These are phyloP conservation scores for Phytophthora tubulina DNA, from an alignment of 352 stramenopile species.

Conservation along the genomic window DNA sequence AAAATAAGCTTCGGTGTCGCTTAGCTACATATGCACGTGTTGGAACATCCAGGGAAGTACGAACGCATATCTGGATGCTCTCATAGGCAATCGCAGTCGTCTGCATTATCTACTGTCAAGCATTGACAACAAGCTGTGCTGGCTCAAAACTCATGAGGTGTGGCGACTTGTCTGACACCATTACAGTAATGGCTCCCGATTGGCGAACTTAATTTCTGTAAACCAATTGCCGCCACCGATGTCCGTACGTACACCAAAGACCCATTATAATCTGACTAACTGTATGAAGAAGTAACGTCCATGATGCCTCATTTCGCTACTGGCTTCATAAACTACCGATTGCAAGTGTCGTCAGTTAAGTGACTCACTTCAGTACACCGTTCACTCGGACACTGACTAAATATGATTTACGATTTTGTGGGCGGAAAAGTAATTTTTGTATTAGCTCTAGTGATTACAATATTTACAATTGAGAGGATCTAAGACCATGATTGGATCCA, in stretches of 20 bases:
- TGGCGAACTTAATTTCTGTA: background rate
- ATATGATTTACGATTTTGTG: too few species aligned
- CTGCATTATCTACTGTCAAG: slow-evolving; percentile 3
- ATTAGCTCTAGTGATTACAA: too few species aligned
- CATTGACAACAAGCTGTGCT: background rate
- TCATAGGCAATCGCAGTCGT: slow-evolving; percentile 5
- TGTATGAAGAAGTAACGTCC: slow-evolving; percentile 2
- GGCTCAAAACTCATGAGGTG: background rate
- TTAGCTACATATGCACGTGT: background rate
- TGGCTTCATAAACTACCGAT: too few species aligned
- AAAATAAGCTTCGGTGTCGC: slow-evolving; percentile 5
- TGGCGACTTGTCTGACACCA: background rate
- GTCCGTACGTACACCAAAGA: background rate
- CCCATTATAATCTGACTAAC: background rate
- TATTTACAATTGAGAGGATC: too few species aligned
- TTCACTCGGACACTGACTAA: too few species aligned
- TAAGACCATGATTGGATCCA: too few species aligned
- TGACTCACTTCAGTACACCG: too few species aligned
- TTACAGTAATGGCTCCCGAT: slow-evolving; percentile 5
- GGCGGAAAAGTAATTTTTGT: too few species aligned
- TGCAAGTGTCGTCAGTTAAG: background rate
- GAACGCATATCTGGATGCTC: slow-evolving; percentile 3
- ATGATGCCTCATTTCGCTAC: background rate
- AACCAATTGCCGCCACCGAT: background rate
- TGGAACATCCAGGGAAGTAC: slow-evolving; percentile 4